These are phyloP conservation scores for Paramecium tetraurelia DNA, from an alignment of 73 alveolate species.

Conservation along the genomic window DNA sequence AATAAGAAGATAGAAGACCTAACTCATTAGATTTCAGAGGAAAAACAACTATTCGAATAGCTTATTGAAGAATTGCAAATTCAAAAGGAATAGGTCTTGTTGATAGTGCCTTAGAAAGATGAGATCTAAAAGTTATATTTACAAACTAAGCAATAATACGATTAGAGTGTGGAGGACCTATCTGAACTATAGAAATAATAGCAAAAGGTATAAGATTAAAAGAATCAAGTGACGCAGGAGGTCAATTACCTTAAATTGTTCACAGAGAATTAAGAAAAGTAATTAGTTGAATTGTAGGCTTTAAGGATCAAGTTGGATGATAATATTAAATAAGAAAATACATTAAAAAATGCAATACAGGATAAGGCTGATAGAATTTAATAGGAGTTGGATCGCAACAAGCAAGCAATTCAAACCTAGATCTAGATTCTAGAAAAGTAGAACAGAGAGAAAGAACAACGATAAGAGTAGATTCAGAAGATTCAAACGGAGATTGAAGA, in stretches of 20 bases:
- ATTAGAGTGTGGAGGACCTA: not conserved
- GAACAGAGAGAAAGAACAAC: not conserved
- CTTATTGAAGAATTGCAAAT: not conserved
- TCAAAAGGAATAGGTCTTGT: not conserved
- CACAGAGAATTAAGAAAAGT: not conserved
- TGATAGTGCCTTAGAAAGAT: not conserved
- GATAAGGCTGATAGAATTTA: conserved; percentile 15
- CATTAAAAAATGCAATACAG: not conserved
- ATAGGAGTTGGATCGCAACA: not conserved
- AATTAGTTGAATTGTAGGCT: not conserved
- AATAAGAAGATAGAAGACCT: not conserved
- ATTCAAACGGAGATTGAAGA: not conserved
- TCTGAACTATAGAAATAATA: not conserved
- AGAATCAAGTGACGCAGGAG: not conserved
- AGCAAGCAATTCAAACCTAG: not conserved
- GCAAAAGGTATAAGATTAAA: not conserved
- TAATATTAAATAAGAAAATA: not conserved
- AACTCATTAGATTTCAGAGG: not conserved
- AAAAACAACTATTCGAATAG: not conserved
- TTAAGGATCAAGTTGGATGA: not conserved
- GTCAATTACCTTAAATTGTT: not conserved
- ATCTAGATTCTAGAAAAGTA: not conserved
- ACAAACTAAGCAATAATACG: not conserved
- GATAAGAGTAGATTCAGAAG: not conserved
- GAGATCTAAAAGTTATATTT: not conserved